Percentiles rank a stretch among this genome's conserved stretches.
phyloP scores from a whole-genome alignment of 2,329 filamentous ascomycete genomes.

The Aspergillus sojae region DNA sequence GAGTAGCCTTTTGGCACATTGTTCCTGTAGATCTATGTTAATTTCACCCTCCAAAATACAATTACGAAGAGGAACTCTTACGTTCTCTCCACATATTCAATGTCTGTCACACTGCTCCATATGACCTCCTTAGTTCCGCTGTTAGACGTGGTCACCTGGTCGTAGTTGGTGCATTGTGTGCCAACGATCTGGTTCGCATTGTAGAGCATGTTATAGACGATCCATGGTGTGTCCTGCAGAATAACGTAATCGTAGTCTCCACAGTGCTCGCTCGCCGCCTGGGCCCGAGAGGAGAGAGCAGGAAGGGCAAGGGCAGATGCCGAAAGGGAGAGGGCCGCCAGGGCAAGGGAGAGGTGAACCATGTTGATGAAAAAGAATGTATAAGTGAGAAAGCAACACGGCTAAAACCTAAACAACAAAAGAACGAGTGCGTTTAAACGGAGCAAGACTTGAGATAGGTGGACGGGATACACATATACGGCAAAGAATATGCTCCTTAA shows the following conservation, averaged over 20 bases:
- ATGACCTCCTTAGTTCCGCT: conserved; percentile 39
- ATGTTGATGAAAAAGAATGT: conserved; percentile 3
- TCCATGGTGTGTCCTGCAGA: conserved; percentile 46
- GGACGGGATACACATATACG: background rate
- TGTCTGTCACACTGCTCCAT: conserved; percentile 45
- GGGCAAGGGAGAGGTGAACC: conserved; percentile 5
- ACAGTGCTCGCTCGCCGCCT: conserved; percentile 18
- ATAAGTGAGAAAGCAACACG: background rate
- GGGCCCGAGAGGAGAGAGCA: background rate
- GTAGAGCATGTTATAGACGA: conserved; percentile 52
- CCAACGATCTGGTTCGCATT: conserved; percentile 43
- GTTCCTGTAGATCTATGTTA: conserved; percentile 24
- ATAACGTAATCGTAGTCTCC: conserved; percentile 31
- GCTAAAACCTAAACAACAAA: no score
- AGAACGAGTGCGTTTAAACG: background rate
- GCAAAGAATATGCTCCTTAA: background rate
- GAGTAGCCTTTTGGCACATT: conserved; percentile 50
- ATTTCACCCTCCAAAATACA: background rate
- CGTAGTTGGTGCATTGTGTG: conserved; percentile 45
- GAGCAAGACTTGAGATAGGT: background rate
- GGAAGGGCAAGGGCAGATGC: conserved; percentile 2
- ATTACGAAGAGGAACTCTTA: background rate
- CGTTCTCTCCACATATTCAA: conserved; percentile 35
- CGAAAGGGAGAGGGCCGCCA: conserved; percentile 3
- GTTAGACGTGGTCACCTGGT: conserved; percentile 29